A percentile compares a stretch with the other conserved stretches of the same genome.
Evolutionary conservation across 352 stramenopile genomes (phyloP).

Genomic region (Globisporangium camurandrum): DNA sequence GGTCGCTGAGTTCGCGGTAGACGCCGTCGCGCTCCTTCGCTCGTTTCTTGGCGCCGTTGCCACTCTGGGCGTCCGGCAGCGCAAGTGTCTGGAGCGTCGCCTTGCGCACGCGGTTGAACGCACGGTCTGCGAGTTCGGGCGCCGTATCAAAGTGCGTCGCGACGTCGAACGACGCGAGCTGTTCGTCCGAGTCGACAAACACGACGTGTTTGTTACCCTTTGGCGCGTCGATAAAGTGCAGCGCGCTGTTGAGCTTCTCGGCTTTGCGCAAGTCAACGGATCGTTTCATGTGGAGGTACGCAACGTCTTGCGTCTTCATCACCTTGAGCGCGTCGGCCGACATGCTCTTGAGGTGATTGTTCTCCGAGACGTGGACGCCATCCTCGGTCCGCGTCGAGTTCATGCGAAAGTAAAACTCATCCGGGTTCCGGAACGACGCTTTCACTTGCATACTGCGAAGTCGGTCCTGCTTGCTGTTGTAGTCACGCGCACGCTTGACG

Average conservation of each 20-base stretch:
- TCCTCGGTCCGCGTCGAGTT: conserved; percentile 67
- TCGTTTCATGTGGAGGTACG: conserved; percentile 89
- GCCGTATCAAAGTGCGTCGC: conserved; percentile 89
- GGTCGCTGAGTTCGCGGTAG: conserved; percentile 64
- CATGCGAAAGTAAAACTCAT: conserved; percentile 99
- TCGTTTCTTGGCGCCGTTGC: conserved; percentile 43
- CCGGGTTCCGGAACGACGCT: conserved; percentile 94
- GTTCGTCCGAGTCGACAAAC: conserved; percentile 86
- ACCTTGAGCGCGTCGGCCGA: conserved; percentile 75
- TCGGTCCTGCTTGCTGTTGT: conserved; percentile 91
- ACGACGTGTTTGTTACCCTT: conserved; percentile 90
- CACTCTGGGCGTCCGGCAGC: conserved; percentile 20
- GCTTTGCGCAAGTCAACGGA: conserved; percentile 71
- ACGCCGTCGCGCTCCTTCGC: conserved; percentile 51
- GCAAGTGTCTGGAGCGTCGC: conserved; percentile 37
- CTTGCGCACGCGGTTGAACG: conserved; percentile 72
- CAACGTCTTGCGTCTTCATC: conserved; percentile 96
- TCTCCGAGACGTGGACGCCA: conserved; percentile 70
- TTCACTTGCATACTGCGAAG: conserved; percentile 89
- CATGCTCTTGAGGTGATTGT: conserved; percentile 61
- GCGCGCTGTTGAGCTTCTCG: conserved; percentile 61
- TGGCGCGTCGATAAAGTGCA: conserved; percentile 74
- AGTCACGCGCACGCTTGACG: conserved; percentile 91
- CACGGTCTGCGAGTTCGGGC: conserved; percentile 56
- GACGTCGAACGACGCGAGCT: conserved; percentile 85